phyloP scores from a whole-genome alignment of 2,329 filamentous ascomycete species.

The Chalara sp. region DNA sequence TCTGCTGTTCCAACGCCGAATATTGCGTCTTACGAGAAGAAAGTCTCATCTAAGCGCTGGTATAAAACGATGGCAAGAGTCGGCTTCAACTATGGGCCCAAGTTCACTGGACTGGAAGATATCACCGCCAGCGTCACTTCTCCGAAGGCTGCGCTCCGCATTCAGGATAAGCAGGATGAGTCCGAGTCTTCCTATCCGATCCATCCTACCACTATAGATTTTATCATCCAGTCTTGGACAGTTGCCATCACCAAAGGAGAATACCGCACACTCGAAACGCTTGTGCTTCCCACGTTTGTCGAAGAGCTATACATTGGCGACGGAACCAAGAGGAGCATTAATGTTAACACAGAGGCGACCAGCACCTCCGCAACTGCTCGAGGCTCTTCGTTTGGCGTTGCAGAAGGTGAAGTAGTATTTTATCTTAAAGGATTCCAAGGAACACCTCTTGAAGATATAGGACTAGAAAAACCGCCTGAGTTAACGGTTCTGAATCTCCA shows the following conservation, averaged over 20 bases:
- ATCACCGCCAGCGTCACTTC: constrained; percentile 1
- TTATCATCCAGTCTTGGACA: not conserved
- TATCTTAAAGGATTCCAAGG: not conserved
- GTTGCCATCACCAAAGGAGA: constrained; percentile 4
- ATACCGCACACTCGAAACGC: constrained; percentile 1
- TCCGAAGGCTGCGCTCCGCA: not conserved
- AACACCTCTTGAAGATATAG: not conserved
- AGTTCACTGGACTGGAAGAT: constrained; percentile 16
- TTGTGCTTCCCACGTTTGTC: constrained; percentile 4
- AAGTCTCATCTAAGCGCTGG: constrained; percentile 1
- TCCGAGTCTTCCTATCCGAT: not conserved
- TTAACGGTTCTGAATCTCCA: not conserved
- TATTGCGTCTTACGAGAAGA: not conserved
- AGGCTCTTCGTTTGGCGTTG: not conserved
- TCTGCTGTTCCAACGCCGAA: not conserved
- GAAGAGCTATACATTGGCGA: not conserved
- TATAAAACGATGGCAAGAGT: not conserved
- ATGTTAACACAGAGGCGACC: not conserved
- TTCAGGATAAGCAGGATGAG: not conserved
- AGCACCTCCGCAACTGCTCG: not conserved
- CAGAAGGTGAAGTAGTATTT: not conserved
- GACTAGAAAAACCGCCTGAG: not conserved
- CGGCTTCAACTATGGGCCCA: constrained; percentile 9
- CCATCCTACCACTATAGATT: not conserved
- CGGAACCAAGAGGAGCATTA: not conserved